Percentiles rank a stretch among this genome's conserved stretches.
phyloP scores from a whole-genome alignment of 208 protist species.

The Sergeia podlipaevii region DNA sequence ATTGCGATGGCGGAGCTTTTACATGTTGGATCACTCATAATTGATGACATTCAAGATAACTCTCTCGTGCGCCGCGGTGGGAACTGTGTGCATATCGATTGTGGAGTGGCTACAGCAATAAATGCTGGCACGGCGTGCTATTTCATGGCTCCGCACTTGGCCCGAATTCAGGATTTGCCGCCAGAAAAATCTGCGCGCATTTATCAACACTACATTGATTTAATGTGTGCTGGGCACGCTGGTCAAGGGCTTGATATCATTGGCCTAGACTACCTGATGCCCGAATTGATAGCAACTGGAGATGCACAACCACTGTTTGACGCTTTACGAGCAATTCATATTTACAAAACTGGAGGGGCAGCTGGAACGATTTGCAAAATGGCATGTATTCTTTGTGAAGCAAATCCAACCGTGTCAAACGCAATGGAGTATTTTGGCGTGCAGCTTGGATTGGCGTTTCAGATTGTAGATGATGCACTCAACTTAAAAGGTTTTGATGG shows the following conservation, averaged over 20 bases:
- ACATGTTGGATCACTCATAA: conserved; percentile 69
- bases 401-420: conserved; percentile 11
- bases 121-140: conserved; percentile 70
- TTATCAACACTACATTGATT: conserved; percentile 60
- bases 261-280: conserved; percentile 52
- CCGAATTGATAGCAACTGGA: conserved; percentile 32
- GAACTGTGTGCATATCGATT: conserved; percentile 41
- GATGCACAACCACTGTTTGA: conserved; percentile 26
- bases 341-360: conserved; percentile 50
- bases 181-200: conserved; percentile 27
- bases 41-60: conserved; percentile 76
- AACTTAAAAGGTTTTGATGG: conserved; percentile 38
- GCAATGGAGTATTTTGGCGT: conserved; percentile 41
- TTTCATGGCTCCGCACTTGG: conserved; percentile 52
- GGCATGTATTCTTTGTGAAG: conserved; percentile 47
- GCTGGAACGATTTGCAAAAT: conserved; percentile 35
- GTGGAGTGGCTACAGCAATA: conserved; percentile 47
- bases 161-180: conserved; percentile 31
- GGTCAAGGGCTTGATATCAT: conserved; percentile 71
- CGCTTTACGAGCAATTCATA: conserved; percentile 41
- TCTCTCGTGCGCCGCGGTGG: conserved; percentile 59
- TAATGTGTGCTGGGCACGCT: conserved; percentile 46
- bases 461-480: conserved; percentile 65
- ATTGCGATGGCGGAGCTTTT: conserved; percentile 58
- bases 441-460: conserved; percentile 50